These are phyloP conservation scores for Penicillium turbatum DNA, from an alignment of 495 filamentous ascomycete genomes.

Conservation along the genomic window DNA sequence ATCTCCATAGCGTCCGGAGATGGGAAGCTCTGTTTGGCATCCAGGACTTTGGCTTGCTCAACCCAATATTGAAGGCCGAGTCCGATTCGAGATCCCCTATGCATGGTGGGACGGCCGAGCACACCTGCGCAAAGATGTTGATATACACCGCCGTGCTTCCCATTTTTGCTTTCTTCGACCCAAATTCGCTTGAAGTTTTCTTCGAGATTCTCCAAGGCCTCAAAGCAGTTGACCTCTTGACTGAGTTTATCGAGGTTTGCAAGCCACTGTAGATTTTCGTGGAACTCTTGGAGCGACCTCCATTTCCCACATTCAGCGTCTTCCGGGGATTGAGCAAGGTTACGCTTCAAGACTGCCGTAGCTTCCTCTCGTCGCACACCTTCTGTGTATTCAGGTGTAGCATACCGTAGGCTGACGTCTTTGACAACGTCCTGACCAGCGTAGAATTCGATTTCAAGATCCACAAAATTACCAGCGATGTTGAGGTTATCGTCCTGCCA, in stretches of 20 bases:
- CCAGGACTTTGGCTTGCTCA: slow-evolving; percentile 49
- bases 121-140: slow-evolving; percentile 46
- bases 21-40: slow-evolving; percentile 32
- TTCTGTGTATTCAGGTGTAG: slow-evolving; percentile 41
- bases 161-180: slow-evolving; percentile 46
- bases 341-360: slow-evolving; percentile 48
- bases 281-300: slow-evolving; percentile 66
- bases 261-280: slow-evolving; percentile 74
- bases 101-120: slow-evolving; percentile 76
- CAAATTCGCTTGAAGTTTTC: slow-evolving; percentile 60
- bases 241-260: slow-evolving; percentile 77
- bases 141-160: slow-evolving; percentile 43
- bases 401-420: slow-evolving; percentile 44
- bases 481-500: slow-evolving; percentile 66
- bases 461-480: slow-evolving; percentile 63
- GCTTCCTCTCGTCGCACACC: slow-evolving; percentile 42
- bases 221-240: slow-evolving; percentile 78
- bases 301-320: slow-evolving; percentile 40
- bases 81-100: slow-evolving; percentile 66
- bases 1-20: slow-evolving; percentile 36
- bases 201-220: slow-evolving; percentile 80
- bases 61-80: slow-evolving; percentile 86
- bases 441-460: slow-evolving; percentile 50
- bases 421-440: slow-evolving; percentile 42
- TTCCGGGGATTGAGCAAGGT: slow-evolving; percentile 41